These are phyloP conservation scores for Hypoxylon trugodes DNA, from an alignment of 495 filamentous ascomycete genomes.

Conservation along the genomic window DNA sequence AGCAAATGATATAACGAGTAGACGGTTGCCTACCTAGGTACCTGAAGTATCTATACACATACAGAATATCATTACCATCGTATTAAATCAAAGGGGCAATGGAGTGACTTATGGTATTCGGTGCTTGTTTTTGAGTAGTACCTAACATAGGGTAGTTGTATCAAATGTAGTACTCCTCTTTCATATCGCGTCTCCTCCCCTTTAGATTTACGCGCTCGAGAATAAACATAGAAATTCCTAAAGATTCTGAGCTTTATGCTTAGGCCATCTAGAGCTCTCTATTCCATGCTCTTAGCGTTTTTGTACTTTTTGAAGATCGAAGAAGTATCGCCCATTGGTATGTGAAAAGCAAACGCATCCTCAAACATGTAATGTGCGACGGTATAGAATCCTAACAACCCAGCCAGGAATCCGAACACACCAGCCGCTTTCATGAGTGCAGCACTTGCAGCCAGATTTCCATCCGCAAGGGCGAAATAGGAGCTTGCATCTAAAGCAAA, in stretches of 20 bases:
- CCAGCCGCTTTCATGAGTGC: background rate
- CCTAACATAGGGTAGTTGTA: too few species aligned
- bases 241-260: background rate
- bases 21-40: too few species aligned
- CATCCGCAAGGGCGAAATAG: background rate
- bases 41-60: too few species aligned
- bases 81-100: too few species aligned
- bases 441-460: background rate
- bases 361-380: background rate
- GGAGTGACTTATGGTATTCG: too few species aligned
- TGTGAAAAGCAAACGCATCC: background rate
- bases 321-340: background rate
- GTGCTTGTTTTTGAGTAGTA: too few species aligned
- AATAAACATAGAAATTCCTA: too few species aligned
- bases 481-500: background rate
- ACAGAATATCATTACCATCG: too few species aligned
- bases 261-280: background rate
- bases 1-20: too few species aligned
- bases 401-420: background rate
- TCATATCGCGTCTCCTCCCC: too few species aligned
- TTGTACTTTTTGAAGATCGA: background rate
- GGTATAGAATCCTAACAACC: background rate
- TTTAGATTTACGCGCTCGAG: too few species aligned
- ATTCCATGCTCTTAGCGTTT: background rate
- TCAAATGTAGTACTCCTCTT: too few species aligned